Evolutionary conservation across 805 yeast genomes (phyloP), one percentile per base, ranked within the genome.

Genomic region (Lipomyces orientalis): DNA sequence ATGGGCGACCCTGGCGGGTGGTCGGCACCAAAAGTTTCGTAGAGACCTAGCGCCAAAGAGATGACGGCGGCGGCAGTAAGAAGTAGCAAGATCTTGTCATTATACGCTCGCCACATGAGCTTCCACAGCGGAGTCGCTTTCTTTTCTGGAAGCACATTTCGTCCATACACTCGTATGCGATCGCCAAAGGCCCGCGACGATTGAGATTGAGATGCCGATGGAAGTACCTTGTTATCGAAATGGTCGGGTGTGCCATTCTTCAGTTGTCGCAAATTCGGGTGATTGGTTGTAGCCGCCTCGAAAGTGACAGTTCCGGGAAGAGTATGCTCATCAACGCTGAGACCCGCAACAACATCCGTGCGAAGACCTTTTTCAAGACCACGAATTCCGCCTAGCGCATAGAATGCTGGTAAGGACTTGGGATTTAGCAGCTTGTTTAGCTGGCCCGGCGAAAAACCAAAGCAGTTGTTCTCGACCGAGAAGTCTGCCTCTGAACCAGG

Each of bases 11-110:
- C 96, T 71, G 91, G 91, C 8, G 52, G 52, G 8, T 85, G 87
- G 76, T 93, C 97, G 72, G 89, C 90, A 54, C 95, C 97, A 80
- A 92, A 90, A 1, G 97, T 88, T 79, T 94, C 97, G 77, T 94
- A 94, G 4, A 95, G 82, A 0, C 98, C 99, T 60, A 94, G 80
- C 0, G 96, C 93, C 61, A 94, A 83, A 0, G 98, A 93, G 2
- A 94, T 86, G 1, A 91, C 80, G 2, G 98, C 98, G 0, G 97
- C 97, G 1, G 90, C 83, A 1, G 90, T 81, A 73, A 94, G 82
- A 71, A 95, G 81, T 64, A 95, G 88, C 78, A 95, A 83, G 14
- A 94, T 95, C 78, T 92, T 91, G 78, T 94, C 99, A 68, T 93
- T 88, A 80, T 94, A 80, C 2, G 97, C 97, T 73, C 90, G 91